These are phyloP conservation scores for Phaeotremella fagi DNA, from an alignment of 768 basidiomycete genomes.

Conservation along the genomic window DNA sequence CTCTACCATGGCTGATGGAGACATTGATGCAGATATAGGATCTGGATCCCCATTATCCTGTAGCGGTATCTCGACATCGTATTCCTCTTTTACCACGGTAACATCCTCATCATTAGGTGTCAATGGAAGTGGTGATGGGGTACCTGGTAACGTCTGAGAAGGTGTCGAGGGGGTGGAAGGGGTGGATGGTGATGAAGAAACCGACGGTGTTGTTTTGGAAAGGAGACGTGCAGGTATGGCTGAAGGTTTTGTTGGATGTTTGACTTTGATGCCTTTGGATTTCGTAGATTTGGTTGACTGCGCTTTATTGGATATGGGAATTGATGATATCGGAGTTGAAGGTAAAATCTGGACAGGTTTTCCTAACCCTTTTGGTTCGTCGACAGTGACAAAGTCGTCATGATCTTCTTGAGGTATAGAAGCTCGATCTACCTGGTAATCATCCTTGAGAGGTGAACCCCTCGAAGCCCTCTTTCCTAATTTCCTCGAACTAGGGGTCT, in stretches of 20 bases:
- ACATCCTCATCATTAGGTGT: no score
- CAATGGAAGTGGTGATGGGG: constrained; percentile 3
- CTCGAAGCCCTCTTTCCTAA: not conserved
- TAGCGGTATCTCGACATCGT: not conserved
- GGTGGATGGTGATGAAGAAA: constrained; percentile 13
- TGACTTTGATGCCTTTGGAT: not conserved
- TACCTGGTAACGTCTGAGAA: not conserved
- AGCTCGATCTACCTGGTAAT: not conserved
- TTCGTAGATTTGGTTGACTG: constrained; percentile 2
- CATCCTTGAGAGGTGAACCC: not conserved
- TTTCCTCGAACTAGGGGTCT: not conserved
- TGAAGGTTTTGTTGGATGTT: constrained; percentile 7
- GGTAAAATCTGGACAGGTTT: no score
- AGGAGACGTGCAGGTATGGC: constrained; percentile 26
- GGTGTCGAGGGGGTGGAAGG: constrained; percentile 1
- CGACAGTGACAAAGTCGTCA: not conserved
- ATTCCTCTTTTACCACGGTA: not conserved
- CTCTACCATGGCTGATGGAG: constrained; percentile 5
- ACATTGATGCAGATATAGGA: constrained; percentile 10
- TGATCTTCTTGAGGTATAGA: no score
- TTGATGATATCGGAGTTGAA: no score
- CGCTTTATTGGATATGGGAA: no score
- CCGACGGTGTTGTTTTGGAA: no score
- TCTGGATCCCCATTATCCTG: constrained; percentile 7
- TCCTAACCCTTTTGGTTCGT: no score